Conservation (phyloP, 257 asterid genomes). For the Gentiana straminea region DNA sequence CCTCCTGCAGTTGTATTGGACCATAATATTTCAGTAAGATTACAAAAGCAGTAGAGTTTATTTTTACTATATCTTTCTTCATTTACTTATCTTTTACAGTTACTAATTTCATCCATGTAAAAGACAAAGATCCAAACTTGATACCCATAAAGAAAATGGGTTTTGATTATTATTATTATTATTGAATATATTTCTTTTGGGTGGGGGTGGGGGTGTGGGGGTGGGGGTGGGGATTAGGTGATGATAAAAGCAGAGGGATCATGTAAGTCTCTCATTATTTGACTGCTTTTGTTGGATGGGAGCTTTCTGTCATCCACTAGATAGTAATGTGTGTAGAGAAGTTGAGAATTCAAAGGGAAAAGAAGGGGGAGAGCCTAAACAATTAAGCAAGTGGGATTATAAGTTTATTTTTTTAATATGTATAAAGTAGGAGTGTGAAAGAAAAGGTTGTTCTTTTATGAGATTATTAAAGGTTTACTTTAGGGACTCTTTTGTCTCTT, state of each 20-base stretch:
- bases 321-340: slow-evolving; percentile 4
- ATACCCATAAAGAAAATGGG: neutral
- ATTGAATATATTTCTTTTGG: neutral
- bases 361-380: neutral
- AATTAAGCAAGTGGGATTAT: too few species aligned
- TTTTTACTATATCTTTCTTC: slow-evolving; percentile 23
- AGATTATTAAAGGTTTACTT: slow-evolving; percentile 23
- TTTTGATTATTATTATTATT: slow-evolving; percentile 4
- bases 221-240: neutral
- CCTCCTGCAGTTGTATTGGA: slow-evolving; percentile 50
- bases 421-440: neutral
- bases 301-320: slow-evolving; percentile 8
- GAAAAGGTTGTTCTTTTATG: slow-evolving; percentile 24
- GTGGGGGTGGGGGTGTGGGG: neutral
- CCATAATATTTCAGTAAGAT: slow-evolving; percentile 45
- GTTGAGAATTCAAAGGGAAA: neutral
- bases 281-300: slow-evolving; percentile 8
- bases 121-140: neutral
- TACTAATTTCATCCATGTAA: slow-evolving; percentile 1
- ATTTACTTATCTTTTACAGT: slow-evolving; percentile 8
- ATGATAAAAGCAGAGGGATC: neutral
- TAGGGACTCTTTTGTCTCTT: slow-evolving; percentile 33
- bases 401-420: too few species aligned
- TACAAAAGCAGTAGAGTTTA: slow-evolving; percentile 30
- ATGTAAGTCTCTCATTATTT: slow-evolving; percentile 2